A percentile compares a stretch with the other conserved stretches of the same genome.
Evolutionary conservation across 2,329 filamentous ascomycete genomes (phyloP).

Genomic region (Aspergillus sp.): DNA sequence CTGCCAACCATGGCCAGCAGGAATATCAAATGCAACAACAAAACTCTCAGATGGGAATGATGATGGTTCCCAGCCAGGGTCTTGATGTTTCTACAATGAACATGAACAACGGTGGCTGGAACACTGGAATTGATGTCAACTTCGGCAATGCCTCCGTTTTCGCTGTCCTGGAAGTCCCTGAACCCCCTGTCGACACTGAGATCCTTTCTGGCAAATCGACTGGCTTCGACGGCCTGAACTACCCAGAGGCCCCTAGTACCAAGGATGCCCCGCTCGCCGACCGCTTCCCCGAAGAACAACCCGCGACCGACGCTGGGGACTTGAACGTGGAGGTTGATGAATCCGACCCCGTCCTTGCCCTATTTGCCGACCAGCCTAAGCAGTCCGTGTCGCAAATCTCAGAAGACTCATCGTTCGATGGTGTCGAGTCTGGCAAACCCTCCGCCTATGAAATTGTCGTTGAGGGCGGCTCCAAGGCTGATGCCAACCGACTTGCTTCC

Average conservation of each 20-base stretch:
- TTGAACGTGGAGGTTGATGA: conserved; percentile 57
- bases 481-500: conserved; percentile 33
- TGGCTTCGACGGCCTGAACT: conserved; percentile 48
- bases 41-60: conserved; percentile 67
- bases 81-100: conserved; percentile 74
- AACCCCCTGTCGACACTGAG: conserved; percentile 59
- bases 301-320: conserved; percentile 24
- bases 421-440: conserved; percentile 64
- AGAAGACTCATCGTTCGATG: conserved; percentile 44
- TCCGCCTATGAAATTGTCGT: conserved; percentile 66
- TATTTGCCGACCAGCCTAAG: conserved; percentile 53
- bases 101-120: conserved; percentile 49
- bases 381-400: conserved; percentile 25
- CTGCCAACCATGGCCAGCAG: conserved; percentile 56
- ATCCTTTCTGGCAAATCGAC: conserved; percentile 71
- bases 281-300: conserved; percentile 24
- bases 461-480: conserved; percentile 30
- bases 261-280: conserved; percentile 55
- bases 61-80: conserved; percentile 76
- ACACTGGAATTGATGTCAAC: conserved; percentile 47
- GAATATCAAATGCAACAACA: conserved; percentile 60
- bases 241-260: conserved; percentile 39
- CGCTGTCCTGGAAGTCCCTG: conserved; percentile 68
- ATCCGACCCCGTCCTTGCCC: conserved; percentile 46
- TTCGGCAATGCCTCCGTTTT: conserved; percentile 54